Evolutionary conservation across 331 rosid species (phyloP), one percentile per base, ranked within the genome.

Genomic region (Erythrophleum ivorense): DNA sequence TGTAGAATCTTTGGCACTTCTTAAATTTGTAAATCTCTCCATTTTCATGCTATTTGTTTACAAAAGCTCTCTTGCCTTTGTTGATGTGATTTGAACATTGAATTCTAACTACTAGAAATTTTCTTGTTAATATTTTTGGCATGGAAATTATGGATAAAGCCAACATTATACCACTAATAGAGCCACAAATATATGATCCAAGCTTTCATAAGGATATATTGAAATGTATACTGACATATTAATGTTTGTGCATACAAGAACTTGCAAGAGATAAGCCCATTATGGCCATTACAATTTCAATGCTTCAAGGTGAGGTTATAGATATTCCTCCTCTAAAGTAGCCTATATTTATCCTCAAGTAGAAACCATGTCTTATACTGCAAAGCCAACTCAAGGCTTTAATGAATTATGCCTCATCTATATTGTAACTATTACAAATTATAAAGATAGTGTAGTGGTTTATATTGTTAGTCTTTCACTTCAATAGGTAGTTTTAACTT

Each of bases 241-340:
- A 84, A 81, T n/a, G 75, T 84, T 21, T 87, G 2, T 87, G 88
- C 57, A 86, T 78, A 18, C 90, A 84, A 81, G 90, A 87, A 19
- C 31, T 50, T 62, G 84, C 84, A 1, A 48, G 5, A 2, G 82
- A 87, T 0, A 80, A 86, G 50, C 87, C 87, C 0, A 62, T 15
- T n/a, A 74, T 84, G 75, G 83, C 82, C 1, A 8, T 54, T 0
- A 77, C 78, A 2, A 21, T 87, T 78, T 87, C 86, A 8, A 84
- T 81, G 86, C 84, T 87, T 63, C 76, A 81, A 41, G 81, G 84
- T 62, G 89, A 87, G 31, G 57, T 79, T 41, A 9, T 52, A 10
- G 4, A 68, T 29, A 78, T 78, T 66, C 79, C 82, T 46, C 67
- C 34, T 5, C 80, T 87, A 19, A 78, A 11, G n/a, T 57, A 78